A percentile compares a stretch with the other conserved stretches of the same genome.
Conservation (phyloP, 306 rosid species). For the Corylus heterophylla region DNA sequence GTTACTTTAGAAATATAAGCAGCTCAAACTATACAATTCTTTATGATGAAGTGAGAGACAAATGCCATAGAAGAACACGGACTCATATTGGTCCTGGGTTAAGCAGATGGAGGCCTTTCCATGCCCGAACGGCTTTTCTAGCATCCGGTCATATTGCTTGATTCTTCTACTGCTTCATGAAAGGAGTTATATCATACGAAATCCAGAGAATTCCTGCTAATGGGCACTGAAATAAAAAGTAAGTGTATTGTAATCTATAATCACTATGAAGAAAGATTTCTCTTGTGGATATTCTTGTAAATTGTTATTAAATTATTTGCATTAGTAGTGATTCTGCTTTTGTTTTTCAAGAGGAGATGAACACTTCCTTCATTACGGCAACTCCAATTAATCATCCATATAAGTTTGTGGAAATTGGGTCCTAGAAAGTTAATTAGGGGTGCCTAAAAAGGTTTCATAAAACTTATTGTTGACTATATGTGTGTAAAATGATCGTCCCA, state of each 20-base stretch:
- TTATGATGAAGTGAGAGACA: constrained; percentile 48
- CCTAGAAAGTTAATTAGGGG: no score
- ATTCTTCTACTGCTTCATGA: constrained; percentile 11
- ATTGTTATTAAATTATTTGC: background rate
- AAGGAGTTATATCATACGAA: background rate
- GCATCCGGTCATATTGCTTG: constrained; percentile 10
- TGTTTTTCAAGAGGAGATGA: background rate
- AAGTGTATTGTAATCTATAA: background rate
- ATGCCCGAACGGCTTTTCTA: constrained; percentile 35
- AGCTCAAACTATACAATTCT: constrained; percentile 76
- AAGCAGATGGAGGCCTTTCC: constrained; percentile 24
- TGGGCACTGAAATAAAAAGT: constrained; percentile 23
- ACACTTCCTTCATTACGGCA: background rate
- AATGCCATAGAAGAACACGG: constrained; percentile 38
- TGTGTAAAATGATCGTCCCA: no score
- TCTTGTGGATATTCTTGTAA: background rate
- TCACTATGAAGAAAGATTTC: background rate
- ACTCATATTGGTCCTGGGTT: constrained; percentile 25
- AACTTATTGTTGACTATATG: no score
- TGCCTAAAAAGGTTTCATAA: no score
- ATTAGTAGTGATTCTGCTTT: background rate
- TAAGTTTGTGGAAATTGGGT: no score
- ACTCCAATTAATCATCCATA: background rate
- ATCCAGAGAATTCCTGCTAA: constrained; percentile 10
- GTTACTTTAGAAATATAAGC: constrained; percentile 74